Conservation (phyloP, 163 green algal species). For the Trebouxiophyceae sp. region DNA sequence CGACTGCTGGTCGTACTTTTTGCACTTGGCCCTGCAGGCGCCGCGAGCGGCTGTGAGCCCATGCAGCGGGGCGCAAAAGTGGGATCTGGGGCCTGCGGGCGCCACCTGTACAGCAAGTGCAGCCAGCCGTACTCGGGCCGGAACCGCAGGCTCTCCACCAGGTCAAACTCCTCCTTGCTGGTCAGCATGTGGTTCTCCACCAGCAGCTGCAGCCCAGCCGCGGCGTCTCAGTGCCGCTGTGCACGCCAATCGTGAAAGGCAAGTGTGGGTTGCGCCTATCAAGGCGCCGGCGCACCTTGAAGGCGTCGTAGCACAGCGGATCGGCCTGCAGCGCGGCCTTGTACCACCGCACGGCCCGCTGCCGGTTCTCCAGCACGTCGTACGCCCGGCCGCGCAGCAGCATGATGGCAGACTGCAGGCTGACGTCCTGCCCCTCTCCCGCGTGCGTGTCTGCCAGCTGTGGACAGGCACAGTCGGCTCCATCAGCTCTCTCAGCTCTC, state of each 20-base stretch:
- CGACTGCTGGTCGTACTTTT: conserved; percentile 32
- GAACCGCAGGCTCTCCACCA: conserved; percentile 55
- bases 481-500: too few species aligned
- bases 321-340: conserved; percentile 55
- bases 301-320: conserved; percentile 87
- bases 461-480: too few species aligned
- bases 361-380: conserved; percentile 79
- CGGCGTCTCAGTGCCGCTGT: too few species aligned
- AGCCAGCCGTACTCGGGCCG: conserved; percentile 62
- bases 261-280: too few species aligned
- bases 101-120: conserved; percentile 57
- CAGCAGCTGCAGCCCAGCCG: conserved; percentile 32
- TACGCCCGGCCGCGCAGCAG: conserved; percentile 73
- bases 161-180: conserved; percentile 57
- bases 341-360: conserved; percentile 56
- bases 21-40: conserved; percentile 29
- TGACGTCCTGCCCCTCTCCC: too few species aligned
- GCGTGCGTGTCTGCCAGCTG: too few species aligned
- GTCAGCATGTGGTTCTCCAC: conserved; percentile 77
- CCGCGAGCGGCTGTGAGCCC: too few species aligned
- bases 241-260: too few species aligned
- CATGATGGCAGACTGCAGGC: conserved; percentile 43
- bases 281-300: conserved; percentile 33
- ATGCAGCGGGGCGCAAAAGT: background rate
- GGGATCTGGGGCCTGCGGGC: background rate